A percentile compares a stretch with the other conserved stretches of the same genome.
Conservation (phyloP, 371 early-diverging fungal species). For the Nematocida sp. region DNA sequence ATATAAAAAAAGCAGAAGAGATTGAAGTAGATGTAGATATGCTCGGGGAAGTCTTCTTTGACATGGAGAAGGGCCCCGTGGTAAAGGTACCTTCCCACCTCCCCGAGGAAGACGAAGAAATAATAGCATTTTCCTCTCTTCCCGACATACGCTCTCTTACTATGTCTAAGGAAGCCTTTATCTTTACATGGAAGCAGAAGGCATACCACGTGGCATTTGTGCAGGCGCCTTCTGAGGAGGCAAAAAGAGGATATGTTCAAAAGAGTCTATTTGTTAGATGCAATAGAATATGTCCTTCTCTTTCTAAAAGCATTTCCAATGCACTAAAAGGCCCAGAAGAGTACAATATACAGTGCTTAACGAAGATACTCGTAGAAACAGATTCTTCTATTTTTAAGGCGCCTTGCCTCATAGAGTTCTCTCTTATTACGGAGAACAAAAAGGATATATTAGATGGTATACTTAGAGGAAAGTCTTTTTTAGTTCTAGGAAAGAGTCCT, state of each 20-base stretch:
- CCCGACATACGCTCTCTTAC: neutral
- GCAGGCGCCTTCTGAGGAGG: neutral
- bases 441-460: constrained; percentile 24
- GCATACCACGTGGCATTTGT: neutral
- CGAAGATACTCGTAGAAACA: neutral
- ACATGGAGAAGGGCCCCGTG: neutral
- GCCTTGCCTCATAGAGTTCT: too few species aligned
- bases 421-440: constrained; percentile 1
- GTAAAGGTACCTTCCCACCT: neutral
- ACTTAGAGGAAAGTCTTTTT: constrained; percentile 4
- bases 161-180: neutral
- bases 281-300: neutral
- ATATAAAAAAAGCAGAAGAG: too few species aligned
- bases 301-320: neutral
- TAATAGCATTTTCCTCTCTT: neutral
- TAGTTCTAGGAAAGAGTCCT: constrained; percentile 4
- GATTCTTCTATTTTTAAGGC: neutral
- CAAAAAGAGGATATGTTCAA: constrained; percentile 1
- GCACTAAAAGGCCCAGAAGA: neutral
- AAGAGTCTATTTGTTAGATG: neutral
- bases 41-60: constrained; percentile 6
- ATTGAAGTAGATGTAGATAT: neutral
- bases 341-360: neutral
- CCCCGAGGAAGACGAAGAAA: neutral
- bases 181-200: neutral